A percentile compares a stretch with the other conserved stretches of the same genome.
Evolutionary conservation across 768 basidiomycete species (phyloP).

Genomic region (Strobilomyces confusus): DNA sequence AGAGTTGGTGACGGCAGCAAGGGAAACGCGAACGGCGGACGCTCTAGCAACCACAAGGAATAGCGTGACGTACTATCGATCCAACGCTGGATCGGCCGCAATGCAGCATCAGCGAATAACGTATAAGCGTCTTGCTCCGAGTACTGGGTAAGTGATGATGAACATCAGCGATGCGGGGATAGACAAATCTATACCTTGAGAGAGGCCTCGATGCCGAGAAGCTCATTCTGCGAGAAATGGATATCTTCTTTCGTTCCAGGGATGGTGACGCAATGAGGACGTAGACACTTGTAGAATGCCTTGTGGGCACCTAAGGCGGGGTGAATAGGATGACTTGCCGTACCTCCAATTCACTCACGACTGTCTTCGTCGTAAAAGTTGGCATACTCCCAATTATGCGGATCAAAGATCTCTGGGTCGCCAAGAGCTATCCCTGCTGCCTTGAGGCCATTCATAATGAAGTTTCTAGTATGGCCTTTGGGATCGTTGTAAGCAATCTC

Average conservation of each 20-base stretch:
- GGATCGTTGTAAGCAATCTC: slow-evolving; percentile 86
- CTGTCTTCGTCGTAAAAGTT: slow-evolving; percentile 52
- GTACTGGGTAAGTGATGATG: slow-evolving; percentile 48
- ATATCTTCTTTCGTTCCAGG: slow-evolving; percentile 43
- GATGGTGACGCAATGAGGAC: slow-evolving; percentile 52
- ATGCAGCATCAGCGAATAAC: slow-evolving; percentile 68
- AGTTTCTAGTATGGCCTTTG: slow-evolving; percentile 63
- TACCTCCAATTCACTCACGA: slow-evolving; percentile 33
- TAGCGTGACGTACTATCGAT: slow-evolving; percentile 66
- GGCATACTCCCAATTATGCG: slow-evolving; percentile 73
- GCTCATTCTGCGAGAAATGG: slow-evolving; percentile 64
- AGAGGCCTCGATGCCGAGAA: slow-evolving; percentile 82
- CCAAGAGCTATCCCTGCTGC: slow-evolving; percentile 68
- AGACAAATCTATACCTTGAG: slow-evolving; percentile 60
- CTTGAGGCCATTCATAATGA: slow-evolving; percentile 84
- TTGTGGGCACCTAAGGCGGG: slow-evolving; percentile 67
- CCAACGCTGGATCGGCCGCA: slow-evolving; percentile 89
- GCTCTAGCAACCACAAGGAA: slow-evolving; percentile 88
- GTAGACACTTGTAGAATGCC: slow-evolving; percentile 73
- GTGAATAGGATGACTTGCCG: neutral
- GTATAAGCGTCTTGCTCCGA: slow-evolving; percentile 64
- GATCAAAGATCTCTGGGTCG: slow-evolving; percentile 57
- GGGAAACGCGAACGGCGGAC: slow-evolving; percentile 77
- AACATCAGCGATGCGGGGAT: neutral
- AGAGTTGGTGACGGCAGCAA: slow-evolving; percentile 42